These are phyloP conservation scores for Colletotrichum endophyticum DNA, from an alignment of 2,329 filamentous ascomycete species.

Conservation along the genomic window DNA sequence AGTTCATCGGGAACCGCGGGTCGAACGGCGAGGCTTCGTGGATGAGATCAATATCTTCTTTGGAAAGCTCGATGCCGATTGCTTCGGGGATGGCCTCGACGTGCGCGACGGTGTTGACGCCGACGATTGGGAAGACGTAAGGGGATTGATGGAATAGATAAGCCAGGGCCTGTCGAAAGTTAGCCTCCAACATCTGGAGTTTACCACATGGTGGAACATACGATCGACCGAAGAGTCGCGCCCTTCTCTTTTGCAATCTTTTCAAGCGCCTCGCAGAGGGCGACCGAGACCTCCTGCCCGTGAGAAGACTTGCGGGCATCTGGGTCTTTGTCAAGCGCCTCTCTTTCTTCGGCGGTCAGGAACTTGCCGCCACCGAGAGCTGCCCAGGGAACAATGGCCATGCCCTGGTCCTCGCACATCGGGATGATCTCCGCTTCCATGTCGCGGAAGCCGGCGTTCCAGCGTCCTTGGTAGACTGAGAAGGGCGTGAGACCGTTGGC, in stretches of 20 bases:
- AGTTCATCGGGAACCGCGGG: conserved; percentile 55
- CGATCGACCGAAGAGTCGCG: background rate
- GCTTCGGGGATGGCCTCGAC: conserved; percentile 66
- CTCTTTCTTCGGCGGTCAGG: conserved; percentile 40
- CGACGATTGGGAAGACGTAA: conserved; percentile 66
- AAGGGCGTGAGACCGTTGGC: conserved; percentile 38
- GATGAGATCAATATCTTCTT: conserved; percentile 59
- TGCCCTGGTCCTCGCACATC: conserved; percentile 42
- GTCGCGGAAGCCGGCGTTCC: conserved; percentile 36
- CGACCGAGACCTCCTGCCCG: background rate
- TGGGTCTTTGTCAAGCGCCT: conserved; percentile 24
- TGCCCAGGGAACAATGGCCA: conserved; percentile 65
- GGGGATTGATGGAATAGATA: conserved; percentile 66
- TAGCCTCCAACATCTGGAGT: background rate
- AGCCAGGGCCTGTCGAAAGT: conserved; percentile 49
- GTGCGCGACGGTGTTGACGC: conserved; percentile 65
- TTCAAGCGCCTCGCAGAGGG: conserved; percentile 6
- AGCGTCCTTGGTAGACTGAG: conserved; percentile 41
- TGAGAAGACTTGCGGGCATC: background rate
- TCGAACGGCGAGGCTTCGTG: conserved; percentile 59
- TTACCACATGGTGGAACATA: background rate
- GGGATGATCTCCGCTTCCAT: conserved; percentile 46
- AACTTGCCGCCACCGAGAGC: conserved; percentile 58
- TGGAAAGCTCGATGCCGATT: conserved; percentile 54
- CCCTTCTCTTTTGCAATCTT: conserved; percentile 10